Evolutionary conservation across 73 alveolate genomes (phyloP).

Genomic region (Durusdinium trenchii): DNA sequence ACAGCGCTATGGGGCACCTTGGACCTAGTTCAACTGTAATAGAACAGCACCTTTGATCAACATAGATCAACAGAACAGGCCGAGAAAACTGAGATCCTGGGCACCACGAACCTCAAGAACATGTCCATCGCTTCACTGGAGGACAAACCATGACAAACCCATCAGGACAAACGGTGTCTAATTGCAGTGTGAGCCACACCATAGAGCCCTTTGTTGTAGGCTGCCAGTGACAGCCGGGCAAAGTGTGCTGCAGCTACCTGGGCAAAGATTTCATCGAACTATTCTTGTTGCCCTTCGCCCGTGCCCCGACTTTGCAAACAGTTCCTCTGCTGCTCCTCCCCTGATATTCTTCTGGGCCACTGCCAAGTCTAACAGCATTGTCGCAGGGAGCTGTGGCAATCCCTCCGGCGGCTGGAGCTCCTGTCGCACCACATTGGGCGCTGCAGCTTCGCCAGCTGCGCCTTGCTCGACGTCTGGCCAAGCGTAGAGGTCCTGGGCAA

Average conservation of each 20-base stretch:
- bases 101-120: background rate
- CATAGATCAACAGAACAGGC: background rate
- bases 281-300: no score
- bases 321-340: background rate
- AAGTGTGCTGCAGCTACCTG: background rate
- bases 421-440: background rate
- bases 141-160: background rate
- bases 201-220: conserved; percentile 36
- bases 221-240: conserved; percentile 43
- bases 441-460: no score
- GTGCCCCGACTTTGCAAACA: background rate
- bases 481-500: no score
- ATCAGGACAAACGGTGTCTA: background rate
- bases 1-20: background rate
- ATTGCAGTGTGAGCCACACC: background rate
- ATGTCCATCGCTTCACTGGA: background rate
- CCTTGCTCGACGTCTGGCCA: no score
- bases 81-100: background rate
- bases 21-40: background rate
- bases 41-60: background rate
- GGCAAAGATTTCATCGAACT: no score
- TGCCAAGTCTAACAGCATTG: background rate
- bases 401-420: background rate
- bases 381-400: background rate
- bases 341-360: background rate